Conservation (phyloP, 1,139 yeast species). For the Waltiozyma sp. region DNA sequence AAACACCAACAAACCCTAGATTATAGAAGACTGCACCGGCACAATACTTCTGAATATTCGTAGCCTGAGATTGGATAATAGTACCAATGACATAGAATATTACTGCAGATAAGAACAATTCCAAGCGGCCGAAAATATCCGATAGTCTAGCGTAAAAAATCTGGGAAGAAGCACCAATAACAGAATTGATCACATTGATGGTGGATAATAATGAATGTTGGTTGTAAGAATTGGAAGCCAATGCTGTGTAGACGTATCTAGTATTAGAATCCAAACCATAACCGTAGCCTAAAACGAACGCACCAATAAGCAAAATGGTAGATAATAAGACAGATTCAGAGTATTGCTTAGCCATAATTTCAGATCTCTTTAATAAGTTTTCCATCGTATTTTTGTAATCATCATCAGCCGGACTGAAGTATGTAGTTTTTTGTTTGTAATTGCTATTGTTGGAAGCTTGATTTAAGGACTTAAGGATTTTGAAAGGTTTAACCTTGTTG, state of each 20-base stretch:
- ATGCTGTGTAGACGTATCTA: slow-evolving; percentile 37
- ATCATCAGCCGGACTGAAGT: neutral
- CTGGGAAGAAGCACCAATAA: slow-evolving; percentile 64
- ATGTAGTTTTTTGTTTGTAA: neutral
- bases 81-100: slow-evolving; percentile 61
- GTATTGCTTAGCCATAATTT: slow-evolving; percentile 30
- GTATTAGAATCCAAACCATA: slow-evolving; percentile 56
- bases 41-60: slow-evolving; percentile 52
- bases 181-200: slow-evolving; percentile 49
- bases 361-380: slow-evolving; percentile 31
- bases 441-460: neutral
- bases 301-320: slow-evolving; percentile 29
- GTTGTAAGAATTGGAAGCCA: slow-evolving; percentile 47
- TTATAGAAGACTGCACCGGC: slow-evolving; percentile 67
- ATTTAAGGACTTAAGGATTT: too few relatives aligned
- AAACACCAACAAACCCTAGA: slow-evolving; percentile 58
- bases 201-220: slow-evolving; percentile 55
- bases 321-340: slow-evolving; percentile 9
- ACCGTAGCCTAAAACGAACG: slow-evolving; percentile 51
- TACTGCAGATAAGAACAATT: slow-evolving; percentile 40
- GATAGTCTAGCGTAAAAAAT: slow-evolving; percentile 60
- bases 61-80: slow-evolving; percentile 57
- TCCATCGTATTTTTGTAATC: slow-evolving; percentile 15
- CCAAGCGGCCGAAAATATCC: slow-evolving; percentile 61
- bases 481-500: too few relatives aligned